Conservation (phyloP, 106 monocot species). For the Dendrobium nobile region DNA sequence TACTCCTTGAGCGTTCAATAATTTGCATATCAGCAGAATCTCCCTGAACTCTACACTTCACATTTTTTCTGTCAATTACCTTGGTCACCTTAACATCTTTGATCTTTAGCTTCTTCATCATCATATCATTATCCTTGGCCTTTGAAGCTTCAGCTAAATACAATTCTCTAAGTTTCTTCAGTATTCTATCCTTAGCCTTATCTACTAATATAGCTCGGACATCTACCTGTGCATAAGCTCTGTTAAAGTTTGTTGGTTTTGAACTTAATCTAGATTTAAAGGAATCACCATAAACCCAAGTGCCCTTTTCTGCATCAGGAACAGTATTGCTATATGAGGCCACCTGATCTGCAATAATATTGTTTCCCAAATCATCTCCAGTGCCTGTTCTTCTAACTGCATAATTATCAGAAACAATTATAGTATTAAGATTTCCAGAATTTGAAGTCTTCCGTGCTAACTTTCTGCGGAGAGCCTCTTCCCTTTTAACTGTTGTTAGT, state of each 20-base stretch:
- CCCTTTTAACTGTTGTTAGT: constrained; percentile 39
- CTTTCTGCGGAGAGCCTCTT: constrained; percentile 30
- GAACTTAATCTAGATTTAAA: neutral
- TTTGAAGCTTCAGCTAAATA: constrained; percentile 17
- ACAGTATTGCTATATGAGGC: neutral
- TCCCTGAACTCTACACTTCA: constrained; percentile 8
- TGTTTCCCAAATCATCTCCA: constrained; percentile 8
- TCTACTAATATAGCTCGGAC: constrained; percentile 18
- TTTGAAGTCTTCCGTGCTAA: constrained; percentile 5
- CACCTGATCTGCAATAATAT: neutral
- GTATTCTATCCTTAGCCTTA: constrained; percentile 23
- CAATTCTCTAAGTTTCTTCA: constrained; percentile 27
- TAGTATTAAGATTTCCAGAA: constrained; percentile 10
- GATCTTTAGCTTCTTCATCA: constrained; percentile 15
- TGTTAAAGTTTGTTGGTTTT: constrained; percentile 1
- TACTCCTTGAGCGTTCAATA: neutral
- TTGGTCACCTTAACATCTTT: neutral
- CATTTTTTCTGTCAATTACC: constrained; percentile 17
- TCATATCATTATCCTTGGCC: constrained; percentile 14
- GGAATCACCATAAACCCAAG: constrained; percentile 1
- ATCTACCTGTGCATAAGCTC: constrained; percentile 14
- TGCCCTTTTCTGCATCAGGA: constrained; percentile 9
- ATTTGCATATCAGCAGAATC: constrained; percentile 4
- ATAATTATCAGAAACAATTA: neutral
- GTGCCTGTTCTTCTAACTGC: constrained; percentile 26